phyloP scores from a whole-genome alignment of 2,329 filamentous ascomycete genomes.

The Fusarium denticulatum region DNA sequence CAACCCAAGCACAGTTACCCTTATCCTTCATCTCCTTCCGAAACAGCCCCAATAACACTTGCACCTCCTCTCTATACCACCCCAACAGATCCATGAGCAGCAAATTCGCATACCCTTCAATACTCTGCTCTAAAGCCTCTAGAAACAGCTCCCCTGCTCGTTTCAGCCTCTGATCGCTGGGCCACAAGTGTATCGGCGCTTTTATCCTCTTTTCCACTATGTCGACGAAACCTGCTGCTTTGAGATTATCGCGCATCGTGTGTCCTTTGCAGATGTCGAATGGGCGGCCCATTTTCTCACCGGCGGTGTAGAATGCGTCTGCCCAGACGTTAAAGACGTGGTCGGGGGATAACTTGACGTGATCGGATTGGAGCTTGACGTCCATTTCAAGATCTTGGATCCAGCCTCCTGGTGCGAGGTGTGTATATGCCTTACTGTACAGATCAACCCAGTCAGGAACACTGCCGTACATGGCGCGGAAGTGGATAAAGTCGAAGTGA shows the following conservation, averaged over 20 bases:
- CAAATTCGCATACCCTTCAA: slow-evolving; percentile 46
- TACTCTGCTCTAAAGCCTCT: slow-evolving; percentile 41
- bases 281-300: slow-evolving; percentile 42
- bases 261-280: slow-evolving; percentile 36
- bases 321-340: slow-evolving; percentile 46
- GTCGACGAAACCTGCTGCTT: slow-evolving; percentile 49
- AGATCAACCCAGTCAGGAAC: slow-evolving; percentile 66
- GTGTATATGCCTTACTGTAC: slow-evolving; percentile 60
- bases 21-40: slow-evolving; percentile 26
- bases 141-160: slow-evolving; percentile 51
- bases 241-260: slow-evolving; percentile 34
- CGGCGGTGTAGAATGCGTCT: slow-evolving; percentile 41
- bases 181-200: slow-evolving; percentile 56
- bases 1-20: slow-evolving; percentile 23
- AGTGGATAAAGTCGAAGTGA: slow-evolving; percentile 68
- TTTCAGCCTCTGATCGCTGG: slow-evolving; percentile 54
- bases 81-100: slow-evolving; percentile 44
- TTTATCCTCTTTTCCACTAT: slow-evolving; percentile 48
- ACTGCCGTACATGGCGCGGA: slow-evolving; percentile 64
- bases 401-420: slow-evolving; percentile 56
- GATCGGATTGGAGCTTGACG: slow-evolving; percentile 25
- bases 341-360: slow-evolving; percentile 16
- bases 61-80: slow-evolving; percentile 41
- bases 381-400: slow-evolving; percentile 46
- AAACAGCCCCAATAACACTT: slow-evolving; percentile 39